Evolutionary conservation across 1,139 yeast species (phyloP).

Genomic region (Saccharomyces uvarum): DNA sequence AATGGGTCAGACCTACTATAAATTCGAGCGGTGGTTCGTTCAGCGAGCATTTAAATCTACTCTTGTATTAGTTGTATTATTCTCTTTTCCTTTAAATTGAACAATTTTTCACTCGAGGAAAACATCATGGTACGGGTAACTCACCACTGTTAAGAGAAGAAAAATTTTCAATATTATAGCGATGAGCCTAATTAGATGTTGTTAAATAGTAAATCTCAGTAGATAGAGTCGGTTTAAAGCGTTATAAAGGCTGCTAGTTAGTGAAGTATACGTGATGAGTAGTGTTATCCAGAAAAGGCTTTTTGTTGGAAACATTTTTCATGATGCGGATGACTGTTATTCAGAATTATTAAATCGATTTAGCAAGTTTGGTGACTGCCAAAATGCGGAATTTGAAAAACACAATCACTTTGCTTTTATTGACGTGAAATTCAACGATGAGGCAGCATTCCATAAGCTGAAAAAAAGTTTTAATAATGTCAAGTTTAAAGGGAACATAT

Average conservation of each 20-base stretch:
- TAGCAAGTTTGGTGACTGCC: constrained; percentile 43
- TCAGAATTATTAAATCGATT: constrained; percentile 38
- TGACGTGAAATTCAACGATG: constrained; percentile 46
- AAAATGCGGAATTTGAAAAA: constrained; percentile 31
- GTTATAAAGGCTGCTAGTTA: not conserved
- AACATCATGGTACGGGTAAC: not conserved
- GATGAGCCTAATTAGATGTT: not conserved
- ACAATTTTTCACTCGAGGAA: not conserved
- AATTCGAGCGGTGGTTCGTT: not conserved
- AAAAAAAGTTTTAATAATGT: constrained; percentile 58
- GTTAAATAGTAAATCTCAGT: not conserved
- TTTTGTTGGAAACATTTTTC: constrained; percentile 46
- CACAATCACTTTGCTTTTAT: constrained; percentile 62
- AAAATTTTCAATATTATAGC: constrained; percentile 1
- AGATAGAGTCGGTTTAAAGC: not conserved
- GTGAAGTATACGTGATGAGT: not conserved
- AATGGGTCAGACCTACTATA: not conserved
- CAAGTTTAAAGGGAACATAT: constrained; percentile 62
- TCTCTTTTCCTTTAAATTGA: not conserved
- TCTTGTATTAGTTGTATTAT: not conserved
- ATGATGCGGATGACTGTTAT: constrained; percentile 32
- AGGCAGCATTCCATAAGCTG: constrained; percentile 41
- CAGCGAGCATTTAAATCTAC: not conserved
- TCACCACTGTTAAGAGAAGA: not conserved
- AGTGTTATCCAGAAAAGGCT: constrained; percentile 32